These are phyloP conservation scores for Suhomyces yuchorum DNA, from an alignment of 1,139 yeast genomes.

Conservation along the genomic window DNA sequence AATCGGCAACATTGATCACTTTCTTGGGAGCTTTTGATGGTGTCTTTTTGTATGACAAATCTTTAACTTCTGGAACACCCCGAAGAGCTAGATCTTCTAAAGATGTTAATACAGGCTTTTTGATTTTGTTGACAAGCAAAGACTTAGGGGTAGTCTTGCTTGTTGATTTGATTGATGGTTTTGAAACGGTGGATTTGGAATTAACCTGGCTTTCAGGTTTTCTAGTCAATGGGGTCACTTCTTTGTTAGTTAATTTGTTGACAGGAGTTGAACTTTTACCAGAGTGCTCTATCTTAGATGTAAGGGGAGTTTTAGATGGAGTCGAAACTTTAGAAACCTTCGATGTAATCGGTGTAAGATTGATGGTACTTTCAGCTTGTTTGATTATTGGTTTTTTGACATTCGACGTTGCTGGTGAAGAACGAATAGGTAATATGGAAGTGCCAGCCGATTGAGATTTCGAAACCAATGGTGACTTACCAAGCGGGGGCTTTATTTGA, in stretches of 20 bases:
- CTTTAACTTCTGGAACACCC: slow-evolving; percentile 67
- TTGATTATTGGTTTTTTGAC: not conserved
- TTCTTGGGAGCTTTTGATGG: slow-evolving; percentile 4
- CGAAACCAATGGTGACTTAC: not conserved
- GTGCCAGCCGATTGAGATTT: not conserved
- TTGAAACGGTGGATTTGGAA: not conserved
- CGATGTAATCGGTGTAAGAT: not conserved
- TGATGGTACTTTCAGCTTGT: not conserved
- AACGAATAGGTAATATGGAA: not conserved
- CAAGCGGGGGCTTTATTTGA: not conserved
- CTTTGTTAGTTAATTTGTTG: not conserved
- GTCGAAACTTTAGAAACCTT: not conserved
- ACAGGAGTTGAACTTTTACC: not conserved
- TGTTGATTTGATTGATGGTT: not conserved
- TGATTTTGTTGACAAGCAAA: slow-evolving; percentile 17
- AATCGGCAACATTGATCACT: not conserved
- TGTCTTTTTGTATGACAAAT: slow-evolving; percentile 19
- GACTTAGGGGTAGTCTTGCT: slow-evolving; percentile 2
- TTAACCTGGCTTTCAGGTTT: not conserved
- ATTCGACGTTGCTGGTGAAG: not conserved
- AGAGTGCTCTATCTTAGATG: not conserved
- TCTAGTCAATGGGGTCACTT: not conserved
- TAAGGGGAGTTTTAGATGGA: not conserved
- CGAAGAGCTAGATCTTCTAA: slow-evolving; percentile 57
- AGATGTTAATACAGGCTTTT: slow-evolving; percentile 45